Conservation (phyloP, 2,329 filamentous ascomycete genomes). For the Ophiostoma perfectum region DNA sequence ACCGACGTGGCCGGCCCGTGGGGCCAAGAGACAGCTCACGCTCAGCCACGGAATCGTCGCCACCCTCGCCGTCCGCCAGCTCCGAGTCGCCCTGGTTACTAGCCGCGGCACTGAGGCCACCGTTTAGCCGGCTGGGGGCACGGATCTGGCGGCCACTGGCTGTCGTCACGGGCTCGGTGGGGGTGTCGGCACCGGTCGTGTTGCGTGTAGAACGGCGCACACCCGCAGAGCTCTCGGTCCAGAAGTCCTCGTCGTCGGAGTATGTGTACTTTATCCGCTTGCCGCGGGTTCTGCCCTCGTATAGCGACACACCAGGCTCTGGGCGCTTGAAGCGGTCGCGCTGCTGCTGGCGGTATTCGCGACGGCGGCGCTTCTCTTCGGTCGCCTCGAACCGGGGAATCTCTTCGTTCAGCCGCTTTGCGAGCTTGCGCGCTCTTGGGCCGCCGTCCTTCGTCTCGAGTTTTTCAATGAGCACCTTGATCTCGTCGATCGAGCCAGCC, state of each 20-base stretch:
- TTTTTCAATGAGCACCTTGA: constrained; percentile 68
- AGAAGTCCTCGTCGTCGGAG: constrained; percentile 76
- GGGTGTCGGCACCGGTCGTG: constrained; percentile 67
- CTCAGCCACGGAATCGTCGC: constrained; percentile 14
- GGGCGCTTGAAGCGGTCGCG: constrained; percentile 84
- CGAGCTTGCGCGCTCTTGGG: constrained; percentile 71
- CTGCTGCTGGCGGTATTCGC: constrained; percentile 81
- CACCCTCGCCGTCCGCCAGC: constrained; percentile 25
- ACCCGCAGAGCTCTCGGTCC: constrained; percentile 53
- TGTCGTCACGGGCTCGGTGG: constrained; percentile 66
- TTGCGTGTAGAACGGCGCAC: constrained; percentile 67
- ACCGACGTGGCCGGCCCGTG: constrained; percentile 46
- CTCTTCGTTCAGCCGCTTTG: constrained; percentile 69
- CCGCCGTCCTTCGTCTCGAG: constrained; percentile 71
- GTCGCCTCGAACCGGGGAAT: constrained; percentile 88
- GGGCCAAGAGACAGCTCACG: constrained; percentile 40
- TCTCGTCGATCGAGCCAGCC: constrained; percentile 82
- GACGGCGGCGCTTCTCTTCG: constrained; percentile 90
- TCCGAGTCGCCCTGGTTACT: constrained; percentile 42
- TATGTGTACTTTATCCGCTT: constrained; percentile 97
- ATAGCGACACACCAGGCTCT: constrained; percentile 84
- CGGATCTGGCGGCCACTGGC: constrained; percentile 82
- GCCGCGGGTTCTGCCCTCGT: constrained; percentile 91
- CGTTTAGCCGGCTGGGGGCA: constrained; percentile 60
- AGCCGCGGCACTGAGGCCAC: constrained; percentile 43